A percentile compares a stretch with the other conserved stretches of the same genome.
Conservation (phyloP, 805 yeast genomes). For the Alloascoidea hylecoeti region DNA sequence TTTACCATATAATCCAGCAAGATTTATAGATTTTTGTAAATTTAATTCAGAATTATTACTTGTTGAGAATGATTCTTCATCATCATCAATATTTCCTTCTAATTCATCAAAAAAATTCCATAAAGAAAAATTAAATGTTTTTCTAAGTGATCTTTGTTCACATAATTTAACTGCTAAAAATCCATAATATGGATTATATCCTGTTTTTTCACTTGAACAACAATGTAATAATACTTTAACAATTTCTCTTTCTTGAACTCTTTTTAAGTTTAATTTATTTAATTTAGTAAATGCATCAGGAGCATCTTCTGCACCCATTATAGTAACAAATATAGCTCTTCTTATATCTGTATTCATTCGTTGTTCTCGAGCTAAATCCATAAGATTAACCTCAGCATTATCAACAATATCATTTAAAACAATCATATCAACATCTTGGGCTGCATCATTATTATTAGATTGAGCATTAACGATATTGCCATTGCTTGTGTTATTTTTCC, state of each 20-base stretch:
- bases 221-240: conserved; percentile 81
- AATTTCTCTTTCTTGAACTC: conserved; percentile 73
- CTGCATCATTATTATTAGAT: conserved; percentile 12
- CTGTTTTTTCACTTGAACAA: conserved; percentile 58
- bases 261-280: conserved; percentile 67
- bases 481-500: conserved; percentile 54
- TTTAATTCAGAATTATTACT: conserved; percentile 31
- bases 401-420: conserved; percentile 50
- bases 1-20: conserved; percentile 72
- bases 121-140: conserved; percentile 75
- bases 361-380: conserved; percentile 70
- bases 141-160: conserved; percentile 53
- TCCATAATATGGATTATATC: conserved; percentile 82
- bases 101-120: conserved; percentile 78
- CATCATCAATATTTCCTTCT: conserved; percentile 40
- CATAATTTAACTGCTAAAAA: conserved; percentile 66
- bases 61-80: conserved; percentile 18
- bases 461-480: conserved; percentile 8
- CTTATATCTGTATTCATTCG: conserved; percentile 94
- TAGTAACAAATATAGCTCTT: conserved; percentile 83
- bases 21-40: conserved; percentile 46
- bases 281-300: conserved; percentile 75
- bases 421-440: conserved; percentile 23
- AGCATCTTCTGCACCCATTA: conserved; percentile 91
- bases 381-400: conserved; percentile 73